Percentiles rank a stretch among this genome's conserved stretches.
phyloP scores from a whole-genome alignment of 208 protist species.

The Trypanosoma boissoni region DNA sequence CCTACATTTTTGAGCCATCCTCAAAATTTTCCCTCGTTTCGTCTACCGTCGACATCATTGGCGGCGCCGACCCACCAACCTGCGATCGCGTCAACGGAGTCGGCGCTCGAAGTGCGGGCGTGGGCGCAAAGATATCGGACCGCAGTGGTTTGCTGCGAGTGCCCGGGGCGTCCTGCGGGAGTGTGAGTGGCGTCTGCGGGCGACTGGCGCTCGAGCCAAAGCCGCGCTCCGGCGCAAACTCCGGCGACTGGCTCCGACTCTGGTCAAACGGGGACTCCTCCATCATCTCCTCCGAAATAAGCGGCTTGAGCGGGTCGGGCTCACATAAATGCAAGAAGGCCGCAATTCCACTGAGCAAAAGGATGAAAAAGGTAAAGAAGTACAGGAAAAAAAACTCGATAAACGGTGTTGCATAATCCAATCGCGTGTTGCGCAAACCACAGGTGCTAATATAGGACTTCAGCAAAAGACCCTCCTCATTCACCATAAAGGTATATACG shows the following conservation, averaged over 20 bases:
- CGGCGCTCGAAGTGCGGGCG: too few relatives aligned
- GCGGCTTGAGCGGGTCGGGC: too few relatives aligned
- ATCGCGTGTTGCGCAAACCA: constrained; percentile 86
- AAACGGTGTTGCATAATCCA: too few relatives aligned
- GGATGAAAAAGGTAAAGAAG: too few relatives aligned
- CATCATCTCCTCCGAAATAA: constrained; percentile 30
- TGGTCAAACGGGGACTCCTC: constrained; percentile 56
- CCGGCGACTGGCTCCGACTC: constrained; percentile 90
- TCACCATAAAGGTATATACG: constrained; percentile 40
- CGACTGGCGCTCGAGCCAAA: constrained; percentile 93
- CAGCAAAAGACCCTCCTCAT: constrained; percentile 49
- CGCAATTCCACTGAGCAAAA: too few relatives aligned
- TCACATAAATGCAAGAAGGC: too few relatives aligned
- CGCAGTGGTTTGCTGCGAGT: background rate
- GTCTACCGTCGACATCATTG: too few relatives aligned
- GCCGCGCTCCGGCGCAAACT: constrained; percentile 88
- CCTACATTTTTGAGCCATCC: too few relatives aligned
- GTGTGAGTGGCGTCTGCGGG: constrained; percentile 74
- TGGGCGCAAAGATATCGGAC: background rate
- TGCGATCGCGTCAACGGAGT: too few relatives aligned
- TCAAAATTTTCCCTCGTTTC: too few relatives aligned
- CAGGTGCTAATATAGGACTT: constrained; percentile 60
- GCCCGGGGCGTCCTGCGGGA: background rate
- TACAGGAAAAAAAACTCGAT: too few relatives aligned
- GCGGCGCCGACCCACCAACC: too few relatives aligned